Base-by-base conservation (phyloP, 805 yeast genomes). In the Wickerhamomyces pijperi region DNA sequence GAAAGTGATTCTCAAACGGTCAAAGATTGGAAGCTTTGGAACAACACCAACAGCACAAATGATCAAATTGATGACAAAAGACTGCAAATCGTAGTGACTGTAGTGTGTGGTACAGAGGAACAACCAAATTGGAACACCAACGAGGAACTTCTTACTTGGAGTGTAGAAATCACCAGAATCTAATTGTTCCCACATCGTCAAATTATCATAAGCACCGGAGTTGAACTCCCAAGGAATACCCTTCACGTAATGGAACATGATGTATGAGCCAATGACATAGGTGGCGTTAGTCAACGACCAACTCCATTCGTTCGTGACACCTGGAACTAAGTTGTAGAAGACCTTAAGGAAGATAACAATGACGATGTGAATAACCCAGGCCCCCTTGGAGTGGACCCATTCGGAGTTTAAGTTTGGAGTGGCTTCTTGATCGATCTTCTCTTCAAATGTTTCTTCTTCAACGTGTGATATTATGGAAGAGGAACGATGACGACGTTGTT, bases 221-320 rank as follows among this genome's bases (percentile, higher is more conserved):
- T 88, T 92, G 65, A 90, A 88, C 51, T 92, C 98, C 56, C 90
- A 92, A 0, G 98, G 98, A 2, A 95, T 87, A 31, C 98, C 98
- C 54, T 90, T 92, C 35, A 92, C 85, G 58, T 84, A 81, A 60
- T 90, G 98, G 58, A 90, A 92, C 97, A 90, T 92, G 45, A 90
- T 76, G 58, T 87, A 92, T 1, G 94, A 79, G 4, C 97, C 97
- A 47, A 83, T 74, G 40, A 83, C 90, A 58, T 90, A 90, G 5
- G 95, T 79, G 37, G 82, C 72, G 56, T 90, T 92, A 6, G 97
- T 90, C 48, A 92, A 61, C 2, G 97, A 85, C 98, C 98, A 90
- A 43, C 83, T 74, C 70, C 87, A 72, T 58, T 88, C 94, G 41
- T 75, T 78, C 44, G 80, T 76, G 39, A 84, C 73, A n/a, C 82